A percentile compares a stretch with the other conserved stretches of the same genome.
Evolutionary conservation across 108 stramenopile species (phyloP).

Genomic region (Phaeodactylum tricornutum): DNA sequence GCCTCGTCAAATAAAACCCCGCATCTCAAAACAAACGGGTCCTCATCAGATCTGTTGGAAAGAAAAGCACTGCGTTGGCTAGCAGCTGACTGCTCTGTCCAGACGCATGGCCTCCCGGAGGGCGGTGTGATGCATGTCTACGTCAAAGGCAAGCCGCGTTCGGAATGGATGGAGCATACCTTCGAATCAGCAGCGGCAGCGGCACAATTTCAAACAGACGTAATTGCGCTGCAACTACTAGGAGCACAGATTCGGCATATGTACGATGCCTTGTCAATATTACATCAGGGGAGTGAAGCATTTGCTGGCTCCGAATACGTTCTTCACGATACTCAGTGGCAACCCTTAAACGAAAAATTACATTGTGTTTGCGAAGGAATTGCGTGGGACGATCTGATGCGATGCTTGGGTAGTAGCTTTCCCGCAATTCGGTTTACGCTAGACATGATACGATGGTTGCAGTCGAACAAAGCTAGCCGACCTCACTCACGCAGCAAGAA

Average conservation of each 20-base stretch:
- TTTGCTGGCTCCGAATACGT: constrained; percentile 27
- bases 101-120: constrained; percentile 15
- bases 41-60: constrained; percentile 8
- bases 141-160: constrained; percentile 12
- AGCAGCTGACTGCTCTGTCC: constrained; percentile 11
- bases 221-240: constrained; percentile 42
- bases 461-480: constrained; percentile 3
- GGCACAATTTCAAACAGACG: constrained; percentile 62
- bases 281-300: constrained; percentile 41
- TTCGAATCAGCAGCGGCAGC: constrained; percentile 41
- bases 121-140: constrained; percentile 26
- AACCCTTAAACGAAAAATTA: constrained; percentile 1
- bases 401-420: constrained; percentile 43
- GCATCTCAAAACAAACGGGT: too few species aligned
- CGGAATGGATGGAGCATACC: constrained; percentile 43
- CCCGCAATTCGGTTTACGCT: constrained; percentile 27
- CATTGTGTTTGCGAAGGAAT: constrained; percentile 13
- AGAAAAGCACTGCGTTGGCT: neutral
- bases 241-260: constrained; percentile 37
- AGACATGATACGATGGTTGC: constrained; percentile 27
- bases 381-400: constrained; percentile 67
- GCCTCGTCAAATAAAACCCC: constrained; percentile 1
- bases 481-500: constrained; percentile 2
- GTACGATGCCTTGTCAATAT: constrained; percentile 40
- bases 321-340: constrained; percentile 14